A percentile compares a stretch with the other conserved stretches of the same genome.
Evolutionary conservation across 1,284 basidiomycete genomes (phyloP).

Genomic region (Cryptococcus neoformans): DNA sequence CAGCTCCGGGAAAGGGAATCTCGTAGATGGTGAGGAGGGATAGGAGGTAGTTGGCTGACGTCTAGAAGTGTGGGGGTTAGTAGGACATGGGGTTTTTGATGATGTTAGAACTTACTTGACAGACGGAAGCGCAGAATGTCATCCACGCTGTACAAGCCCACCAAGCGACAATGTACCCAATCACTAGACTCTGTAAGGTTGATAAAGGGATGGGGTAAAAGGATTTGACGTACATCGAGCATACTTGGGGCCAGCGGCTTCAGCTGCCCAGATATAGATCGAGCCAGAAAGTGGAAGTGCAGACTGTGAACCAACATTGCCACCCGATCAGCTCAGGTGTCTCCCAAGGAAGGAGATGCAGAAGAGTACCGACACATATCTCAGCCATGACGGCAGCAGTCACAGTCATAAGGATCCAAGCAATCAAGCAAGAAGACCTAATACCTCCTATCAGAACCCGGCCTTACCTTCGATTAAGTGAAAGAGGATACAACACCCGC

Average conservation of each 20-base stretch:
- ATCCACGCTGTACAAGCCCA: constrained; percentile 88
- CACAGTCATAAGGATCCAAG: constrained; percentile 50
- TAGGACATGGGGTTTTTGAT: background rate
- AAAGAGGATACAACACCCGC: too few relatives aligned
- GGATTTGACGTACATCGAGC: background rate
- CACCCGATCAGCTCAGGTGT: background rate
- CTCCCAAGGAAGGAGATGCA: background rate
- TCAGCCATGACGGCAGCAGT: constrained; percentile 79
- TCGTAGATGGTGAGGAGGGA: constrained; percentile 75
- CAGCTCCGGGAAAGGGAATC: constrained; percentile 60
- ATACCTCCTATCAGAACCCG: background rate
- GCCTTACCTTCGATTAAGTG: background rate
- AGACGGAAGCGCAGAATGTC: constrained; percentile 64
- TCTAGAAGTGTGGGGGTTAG: constrained; percentile 59
- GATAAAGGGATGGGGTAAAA: constrained; percentile 51
- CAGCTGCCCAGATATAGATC: constrained; percentile 87
- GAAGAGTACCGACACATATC: constrained; percentile 54
- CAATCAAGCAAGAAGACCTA: constrained; percentile 8
- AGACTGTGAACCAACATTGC: constrained; percentile 47
- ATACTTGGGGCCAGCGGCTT: constrained; percentile 62
- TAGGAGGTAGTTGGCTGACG: constrained; percentile 74
- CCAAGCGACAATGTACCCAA: constrained; percentile 84
- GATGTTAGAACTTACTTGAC: constrained; percentile 35
- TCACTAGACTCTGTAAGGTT: constrained; percentile 44
- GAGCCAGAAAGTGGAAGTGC: constrained; percentile 79